Evolutionary conservation across 129 eudicot genomes (phyloP).

Genomic region (Flaveria linearis): DNA sequence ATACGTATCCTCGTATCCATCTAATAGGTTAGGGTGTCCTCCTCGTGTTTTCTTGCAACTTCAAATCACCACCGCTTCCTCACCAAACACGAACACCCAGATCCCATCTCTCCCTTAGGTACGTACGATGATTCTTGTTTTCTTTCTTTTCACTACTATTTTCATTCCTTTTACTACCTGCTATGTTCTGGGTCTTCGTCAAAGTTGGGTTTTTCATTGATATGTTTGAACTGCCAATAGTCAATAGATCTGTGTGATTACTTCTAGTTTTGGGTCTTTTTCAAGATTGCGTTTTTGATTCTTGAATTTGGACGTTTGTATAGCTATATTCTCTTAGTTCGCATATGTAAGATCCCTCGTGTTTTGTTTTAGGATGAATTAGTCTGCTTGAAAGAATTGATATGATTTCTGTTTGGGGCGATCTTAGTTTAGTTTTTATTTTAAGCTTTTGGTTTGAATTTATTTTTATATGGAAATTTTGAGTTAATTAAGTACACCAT

Average conservation of each 20-base stretch:
- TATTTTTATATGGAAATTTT: not conserved
- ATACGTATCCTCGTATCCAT: not conserved
- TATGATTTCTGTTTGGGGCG: constrained; percentile 16
- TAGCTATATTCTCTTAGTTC: not conserved
- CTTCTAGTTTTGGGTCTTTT: not conserved
- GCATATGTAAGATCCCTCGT: not conserved
- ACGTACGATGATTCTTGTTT: constrained; percentile 2
- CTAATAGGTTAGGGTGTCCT: not conserved
- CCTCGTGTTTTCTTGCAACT: not conserved
- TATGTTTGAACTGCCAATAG: not conserved
- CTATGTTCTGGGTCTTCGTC: not conserved
- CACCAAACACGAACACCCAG: not conserved
- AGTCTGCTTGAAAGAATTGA: not conserved
- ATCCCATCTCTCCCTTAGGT: constrained; percentile 30
- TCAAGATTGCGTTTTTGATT: constrained; percentile 4
- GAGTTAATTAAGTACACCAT: not conserved
- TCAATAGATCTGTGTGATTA: constrained; percentile 21
- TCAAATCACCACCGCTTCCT: not conserved
- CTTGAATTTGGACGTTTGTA: constrained; percentile 12
- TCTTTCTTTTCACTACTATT: not conserved
- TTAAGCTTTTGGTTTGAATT: not conserved
- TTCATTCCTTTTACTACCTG: not conserved
- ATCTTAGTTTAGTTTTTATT: constrained; percentile 13
- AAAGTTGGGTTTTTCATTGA: not conserved
- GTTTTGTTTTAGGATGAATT: not conserved